A percentile compares a stretch with the other conserved stretches of the same genome.
phyloP scores from a whole-genome alignment of 495 filamentous ascomycete genomes.

The Sordaria brevicollis region DNA sequence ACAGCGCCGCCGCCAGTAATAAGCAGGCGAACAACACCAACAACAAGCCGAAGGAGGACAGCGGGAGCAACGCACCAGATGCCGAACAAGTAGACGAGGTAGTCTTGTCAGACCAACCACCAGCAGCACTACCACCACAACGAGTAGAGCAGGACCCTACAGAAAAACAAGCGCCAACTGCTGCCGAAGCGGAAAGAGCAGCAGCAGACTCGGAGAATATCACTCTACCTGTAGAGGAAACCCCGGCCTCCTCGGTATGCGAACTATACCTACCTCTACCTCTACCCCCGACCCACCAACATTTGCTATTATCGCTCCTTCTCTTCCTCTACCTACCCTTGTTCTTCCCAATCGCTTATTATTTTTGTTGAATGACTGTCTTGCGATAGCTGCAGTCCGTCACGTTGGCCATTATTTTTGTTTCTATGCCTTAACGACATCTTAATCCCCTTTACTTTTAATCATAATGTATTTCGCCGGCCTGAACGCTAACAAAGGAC shows the following conservation, averaged over 20 bases:
- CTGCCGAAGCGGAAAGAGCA: background rate
- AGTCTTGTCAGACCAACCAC: background rate
- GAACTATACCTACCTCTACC: too few species aligned
- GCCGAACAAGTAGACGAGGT: background rate
- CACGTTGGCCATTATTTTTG: background rate
- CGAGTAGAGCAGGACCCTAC: background rate
- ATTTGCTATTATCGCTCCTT: background rate
- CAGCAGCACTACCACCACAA: background rate
- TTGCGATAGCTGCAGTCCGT: background rate
- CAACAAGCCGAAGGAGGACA: background rate
- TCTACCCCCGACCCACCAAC: background rate
- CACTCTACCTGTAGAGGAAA: background rate
- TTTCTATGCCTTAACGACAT: background rate
- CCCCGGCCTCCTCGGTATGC: background rate
- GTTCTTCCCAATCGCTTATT: background rate
- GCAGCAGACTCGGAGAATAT: background rate
- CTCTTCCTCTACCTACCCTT: background rate
- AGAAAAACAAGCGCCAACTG: too few species aligned
- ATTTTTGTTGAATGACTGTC: background rate
- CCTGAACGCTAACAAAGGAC: background rate
- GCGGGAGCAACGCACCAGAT: background rate
- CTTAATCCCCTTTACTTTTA: background rate
- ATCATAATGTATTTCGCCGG: background rate
- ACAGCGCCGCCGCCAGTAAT: constrained; percentile 28
- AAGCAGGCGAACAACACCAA: constrained; percentile 13